These are phyloP conservation scores for Tilletia caries DNA, from an alignment of 1,284 basidiomycete species.

Conservation along the genomic window DNA sequence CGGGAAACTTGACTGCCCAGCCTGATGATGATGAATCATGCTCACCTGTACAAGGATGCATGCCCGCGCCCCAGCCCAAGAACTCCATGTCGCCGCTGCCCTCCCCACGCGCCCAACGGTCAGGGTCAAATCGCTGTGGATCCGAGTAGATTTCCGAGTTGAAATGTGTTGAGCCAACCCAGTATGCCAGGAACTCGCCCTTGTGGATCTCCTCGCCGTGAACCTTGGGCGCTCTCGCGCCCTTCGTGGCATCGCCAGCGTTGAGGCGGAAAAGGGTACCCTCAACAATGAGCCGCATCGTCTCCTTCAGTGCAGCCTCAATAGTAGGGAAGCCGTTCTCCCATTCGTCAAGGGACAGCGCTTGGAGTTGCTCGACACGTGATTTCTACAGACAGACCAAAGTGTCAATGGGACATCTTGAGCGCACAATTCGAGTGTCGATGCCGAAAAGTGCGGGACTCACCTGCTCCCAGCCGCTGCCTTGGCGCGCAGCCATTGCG, in stretches of 20 bases:
- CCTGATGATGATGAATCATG: no score
- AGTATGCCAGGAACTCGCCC: conserved; percentile 28
- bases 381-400: conserved; percentile 2
- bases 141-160: conserved; percentile 29
- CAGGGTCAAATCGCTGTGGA: conserved; percentile 31
- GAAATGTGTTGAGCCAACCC: conserved; percentile 28
- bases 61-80: conserved; percentile 32
- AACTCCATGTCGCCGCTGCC: conserved; percentile 31
- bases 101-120: conserved; percentile 26
- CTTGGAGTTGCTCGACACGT: conserved; percentile 1
- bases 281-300: conserved; percentile 30
- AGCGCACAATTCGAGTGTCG: conserved; percentile 21
- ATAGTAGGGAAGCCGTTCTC: conserved; percentile 26
- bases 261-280: conserved; percentile 30
- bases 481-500: conserved; percentile 22
- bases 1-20: conserved; percentile 38
- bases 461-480: conserved; percentile 22
- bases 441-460: no score
- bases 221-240: conserved; percentile 13
- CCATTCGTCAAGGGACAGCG: conserved; percentile 22
- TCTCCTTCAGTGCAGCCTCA: conserved; percentile 28
- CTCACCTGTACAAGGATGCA: conserved; percentile 32
- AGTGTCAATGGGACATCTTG: conserved; percentile 18
- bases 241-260: conserved; percentile 18
- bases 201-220: conserved; percentile 22